Evolutionary conservation across 805 yeast genomes (phyloP), one percentile per base, ranked within the genome.

Genomic region (Saturnispora galanensis): DNA sequence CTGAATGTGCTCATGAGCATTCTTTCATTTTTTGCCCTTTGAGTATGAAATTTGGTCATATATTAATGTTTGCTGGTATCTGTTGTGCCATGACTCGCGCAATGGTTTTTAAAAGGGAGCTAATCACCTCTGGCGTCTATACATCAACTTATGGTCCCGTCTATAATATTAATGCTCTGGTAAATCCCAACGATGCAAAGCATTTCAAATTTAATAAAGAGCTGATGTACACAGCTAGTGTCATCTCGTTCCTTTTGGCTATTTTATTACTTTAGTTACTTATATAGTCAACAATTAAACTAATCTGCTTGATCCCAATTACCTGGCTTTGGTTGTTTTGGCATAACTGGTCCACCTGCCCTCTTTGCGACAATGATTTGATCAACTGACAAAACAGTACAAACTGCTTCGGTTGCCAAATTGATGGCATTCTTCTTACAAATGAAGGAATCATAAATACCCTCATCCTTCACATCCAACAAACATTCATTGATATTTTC

Each of bases 341-440:
- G 96, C 75, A 88, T 81, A 30, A 70, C 80, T 40, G 98, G 98
- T 17, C 98, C 98, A 52, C 98, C 98, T 2, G 97, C 97, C 63
- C 96, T 79, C 76, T 90, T 90, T 38, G 98, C 97, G 93, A 90
- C 93, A 61, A 90, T 93, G 57, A 90, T 90, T 73, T 90, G 97
- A 64, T 93, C 97, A 41, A 93, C 93, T 21, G 95, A 80, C 51
- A 89, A 72, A 43, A 89, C 82, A 5, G 97, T 93, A 50, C 74
- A 77, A 11, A 96, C 94, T 40, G 97, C 96, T 53, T 93, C 97
- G 3, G 96, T 88, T 13, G 98, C 97, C 51, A 93, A 81, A 55
- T 81, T 77, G 53, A 93, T 82, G 39, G 97, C 98, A 50, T 86
- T 83, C 56, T 73, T 75, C 71, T 93, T 90, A 36, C 89, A 74